phyloP scores from a whole-genome alignment of 2,329 filamentous ascomycete genomes.

The Ascochyta rabiei region DNA sequence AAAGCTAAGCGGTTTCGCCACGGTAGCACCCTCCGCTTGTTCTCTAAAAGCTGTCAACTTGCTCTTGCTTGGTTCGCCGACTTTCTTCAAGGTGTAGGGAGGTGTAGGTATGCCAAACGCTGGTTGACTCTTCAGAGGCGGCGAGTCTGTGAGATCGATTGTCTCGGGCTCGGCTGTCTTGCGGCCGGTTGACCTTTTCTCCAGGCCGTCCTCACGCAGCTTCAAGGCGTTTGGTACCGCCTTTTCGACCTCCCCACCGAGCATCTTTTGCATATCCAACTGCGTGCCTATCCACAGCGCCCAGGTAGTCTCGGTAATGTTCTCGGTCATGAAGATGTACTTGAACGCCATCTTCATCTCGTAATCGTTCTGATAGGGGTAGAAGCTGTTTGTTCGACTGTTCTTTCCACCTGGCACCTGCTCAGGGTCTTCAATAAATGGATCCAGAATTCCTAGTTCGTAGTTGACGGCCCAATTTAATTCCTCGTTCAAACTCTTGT shows the following conservation, averaged over 20 bases:
- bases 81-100: not conserved
- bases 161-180: conserved; percentile 7
- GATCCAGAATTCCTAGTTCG: conserved; percentile 33
- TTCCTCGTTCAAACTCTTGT: conserved; percentile 33
- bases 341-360: conserved; percentile 33
- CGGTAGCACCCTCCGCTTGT: not conserved
- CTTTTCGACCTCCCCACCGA: not conserved
- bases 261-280: conserved; percentile 13
- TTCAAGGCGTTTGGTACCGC: not conserved
- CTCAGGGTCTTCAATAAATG: conserved; percentile 27
- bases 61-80: not conserved
- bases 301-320: conserved; percentile 27
- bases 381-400: conserved; percentile 24
- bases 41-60: not conserved
- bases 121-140: not conserved
- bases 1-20: not conserved
- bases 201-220: not conserved
- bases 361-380: conserved; percentile 36
- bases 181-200: not conserved
- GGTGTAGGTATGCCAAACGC: not conserved
- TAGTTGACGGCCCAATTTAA: conserved; percentile 37
- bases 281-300: conserved; percentile 29
- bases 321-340: conserved; percentile 25
- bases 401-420: conserved; percentile 29
- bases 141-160: not conserved